Percentiles rank a stretch among this genome's conserved stretches.
Evolutionary conservation across 2,329 filamentous ascomycete species (phyloP).

Genomic region (Colletotrichum karsti): DNA sequence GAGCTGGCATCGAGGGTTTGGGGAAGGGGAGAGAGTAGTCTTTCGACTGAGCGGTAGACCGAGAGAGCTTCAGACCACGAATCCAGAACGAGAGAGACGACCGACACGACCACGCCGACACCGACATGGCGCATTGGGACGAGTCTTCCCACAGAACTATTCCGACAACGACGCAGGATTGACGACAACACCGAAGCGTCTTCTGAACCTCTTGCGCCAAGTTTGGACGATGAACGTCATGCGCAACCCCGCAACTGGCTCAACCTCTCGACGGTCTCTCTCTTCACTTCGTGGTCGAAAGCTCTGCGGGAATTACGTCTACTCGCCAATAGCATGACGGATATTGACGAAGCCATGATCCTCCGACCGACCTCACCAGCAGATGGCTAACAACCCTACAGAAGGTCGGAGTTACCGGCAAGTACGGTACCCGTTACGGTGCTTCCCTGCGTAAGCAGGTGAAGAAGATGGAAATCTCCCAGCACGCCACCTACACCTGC

Average conservation of each 20-base stretch:
- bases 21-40: background rate
- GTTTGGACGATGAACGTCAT: too few relatives aligned
- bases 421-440: constrained; percentile 99
- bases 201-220: too few relatives aligned
- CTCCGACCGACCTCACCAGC: background rate
- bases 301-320: background rate
- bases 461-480: constrained; percentile 99
- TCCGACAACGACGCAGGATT: too few relatives aligned
- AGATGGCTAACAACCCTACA: constrained; percentile 41
- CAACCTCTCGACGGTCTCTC: background rate
- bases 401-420: constrained; percentile 97
- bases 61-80: constrained; percentile 16
- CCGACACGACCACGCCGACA: background rate
- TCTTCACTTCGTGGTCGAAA: background rate
- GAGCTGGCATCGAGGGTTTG: background rate
- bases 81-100: background rate
- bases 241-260: too few relatives aligned
- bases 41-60: background rate
- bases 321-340: background rate
- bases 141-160: too few relatives aligned
- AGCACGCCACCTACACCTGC: constrained; percentile 97
- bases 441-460: constrained; percentile 95
- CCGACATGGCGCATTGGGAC: background rate
- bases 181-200: background rate
- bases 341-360: constrained; percentile 4